A percentile compares a stretch with the other conserved stretches of the same genome.
phyloP scores from a whole-genome alignment of 2,329 filamentous ascomycete genomes.

The Aspergillus terreus region DNA sequence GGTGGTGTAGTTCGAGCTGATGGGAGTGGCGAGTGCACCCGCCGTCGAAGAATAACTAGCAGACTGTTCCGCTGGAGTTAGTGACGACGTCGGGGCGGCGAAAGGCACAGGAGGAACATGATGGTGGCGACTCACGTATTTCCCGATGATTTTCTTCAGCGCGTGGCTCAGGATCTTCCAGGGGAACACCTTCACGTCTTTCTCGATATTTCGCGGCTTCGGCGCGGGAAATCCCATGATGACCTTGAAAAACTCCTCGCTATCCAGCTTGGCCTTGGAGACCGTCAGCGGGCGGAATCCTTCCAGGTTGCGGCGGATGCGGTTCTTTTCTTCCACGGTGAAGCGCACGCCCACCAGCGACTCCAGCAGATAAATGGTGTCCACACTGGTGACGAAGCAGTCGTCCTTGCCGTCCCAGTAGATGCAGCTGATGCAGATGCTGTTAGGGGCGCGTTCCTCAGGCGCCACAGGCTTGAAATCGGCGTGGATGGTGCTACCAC shows the following conservation, averaged over 20 bases:
- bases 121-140: slow-evolving; percentile 66
- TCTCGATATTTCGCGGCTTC: slow-evolving; percentile 96
- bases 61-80: slow-evolving; percentile 45
- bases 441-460: slow-evolving; percentile 75
- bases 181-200: slow-evolving; percentile 97
- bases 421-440: slow-evolving; percentile 95
- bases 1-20: slow-evolving; percentile 37
- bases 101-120: background rate
- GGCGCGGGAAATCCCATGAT: slow-evolving; percentile 97
- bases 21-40: slow-evolving; percentile 38
- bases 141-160: slow-evolving; percentile 96
- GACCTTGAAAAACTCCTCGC: slow-evolving; percentile 96
- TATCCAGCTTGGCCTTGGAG: slow-evolving; percentile 86
- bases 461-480: slow-evolving; percentile 75
- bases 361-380: slow-evolving; percentile 93
- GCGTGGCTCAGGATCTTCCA: slow-evolving; percentile 87
- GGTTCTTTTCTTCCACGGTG: slow-evolving; percentile 96
- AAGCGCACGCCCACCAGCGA: slow-evolving; percentile 83
- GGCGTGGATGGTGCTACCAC: slow-evolving; percentile 74
- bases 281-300: slow-evolving; percentile 90
- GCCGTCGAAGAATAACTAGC: slow-evolving; percentile 68
- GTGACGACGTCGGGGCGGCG: slow-evolving; percentile 1
- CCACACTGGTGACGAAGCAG: slow-evolving; percentile 92
- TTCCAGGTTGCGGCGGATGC: slow-evolving; percentile 91
- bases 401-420: slow-evolving; percentile 90